These are phyloP conservation scores for Rhodofomes roseus DNA, from an alignment of 1,284 basidiomycete genomes.

Conservation along the genomic window DNA sequence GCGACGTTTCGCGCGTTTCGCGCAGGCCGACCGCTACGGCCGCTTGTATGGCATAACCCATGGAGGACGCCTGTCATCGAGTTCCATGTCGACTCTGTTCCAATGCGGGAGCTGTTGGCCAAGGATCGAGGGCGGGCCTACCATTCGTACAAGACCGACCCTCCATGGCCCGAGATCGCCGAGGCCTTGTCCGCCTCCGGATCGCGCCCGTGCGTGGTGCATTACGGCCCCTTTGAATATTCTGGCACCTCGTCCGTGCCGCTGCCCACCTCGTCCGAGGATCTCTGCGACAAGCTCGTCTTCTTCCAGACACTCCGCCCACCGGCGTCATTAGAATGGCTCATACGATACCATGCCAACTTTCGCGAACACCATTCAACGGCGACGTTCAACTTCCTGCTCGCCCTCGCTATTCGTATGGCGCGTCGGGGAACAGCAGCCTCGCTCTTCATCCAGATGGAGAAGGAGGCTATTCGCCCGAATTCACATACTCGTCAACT, in stretches of 20 bases:
- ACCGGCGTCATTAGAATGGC: constrained; percentile 8
- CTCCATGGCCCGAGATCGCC: constrained; percentile 20
- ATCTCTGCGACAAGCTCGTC: constrained; percentile 45
- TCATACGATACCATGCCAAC: constrained; percentile 17
- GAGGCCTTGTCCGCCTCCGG: neutral
- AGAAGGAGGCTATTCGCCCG: constrained; percentile 19
- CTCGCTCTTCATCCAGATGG: constrained; percentile 28
- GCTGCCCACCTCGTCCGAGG: constrained; percentile 7
- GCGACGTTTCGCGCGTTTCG: too few species aligned
- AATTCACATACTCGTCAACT: constrained; percentile 30
- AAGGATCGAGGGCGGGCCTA: neutral
- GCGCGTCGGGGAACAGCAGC: constrained; percentile 27
- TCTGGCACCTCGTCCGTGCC: neutral
- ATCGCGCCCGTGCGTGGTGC: neutral
- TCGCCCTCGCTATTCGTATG: constrained; percentile 29
- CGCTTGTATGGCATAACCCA: neutral
- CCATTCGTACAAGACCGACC: constrained; percentile 12
- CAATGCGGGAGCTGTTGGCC: neutral
- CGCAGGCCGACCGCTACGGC: neutral
- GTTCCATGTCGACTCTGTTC: neutral
- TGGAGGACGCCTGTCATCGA: neutral
- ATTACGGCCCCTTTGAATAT: neutral
- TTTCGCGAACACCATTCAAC: constrained; percentile 23
- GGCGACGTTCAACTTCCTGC: constrained; percentile 32
- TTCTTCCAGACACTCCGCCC: constrained; percentile 28